Evolutionary conservation across 495 filamentous ascomycete species (phyloP).

Genomic region (Annulohypoxylon nitens): DNA sequence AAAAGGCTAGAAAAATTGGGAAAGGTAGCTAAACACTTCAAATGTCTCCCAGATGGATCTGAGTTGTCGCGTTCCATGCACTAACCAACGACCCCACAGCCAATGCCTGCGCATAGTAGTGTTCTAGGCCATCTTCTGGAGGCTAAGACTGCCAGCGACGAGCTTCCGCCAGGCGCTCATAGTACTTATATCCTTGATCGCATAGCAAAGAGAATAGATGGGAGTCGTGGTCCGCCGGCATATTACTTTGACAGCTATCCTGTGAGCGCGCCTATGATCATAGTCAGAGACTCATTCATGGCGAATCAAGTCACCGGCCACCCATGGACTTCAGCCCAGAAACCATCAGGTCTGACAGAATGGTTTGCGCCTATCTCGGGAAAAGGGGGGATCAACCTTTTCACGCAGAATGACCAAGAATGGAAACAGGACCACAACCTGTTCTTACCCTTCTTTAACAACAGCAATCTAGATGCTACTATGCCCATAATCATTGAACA

Average conservation of each 20-base stretch:
- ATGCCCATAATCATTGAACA: conserved; percentile 56
- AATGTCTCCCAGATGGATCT: neutral
- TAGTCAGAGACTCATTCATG: conserved; percentile 46
- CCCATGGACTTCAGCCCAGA: conserved; percentile 40
- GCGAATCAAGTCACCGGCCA: conserved; percentile 48
- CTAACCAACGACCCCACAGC: conserved; percentile 30
- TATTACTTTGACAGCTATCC: conserved; percentile 51
- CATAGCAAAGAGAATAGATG: conserved; percentile 36
- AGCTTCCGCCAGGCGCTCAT: conserved; percentile 42
- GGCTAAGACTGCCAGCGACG: conserved; percentile 46
- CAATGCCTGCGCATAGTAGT: conserved; percentile 45
- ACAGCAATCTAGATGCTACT: conserved; percentile 53
- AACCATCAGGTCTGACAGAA: conserved; percentile 35
- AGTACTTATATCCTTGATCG: conserved; percentile 42
- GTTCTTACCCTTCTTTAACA: conserved; percentile 59
- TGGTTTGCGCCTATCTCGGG: conserved; percentile 50
- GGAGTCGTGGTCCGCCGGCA: conserved; percentile 24
- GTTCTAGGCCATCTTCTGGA: conserved; percentile 49
- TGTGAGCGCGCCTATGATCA: conserved; percentile 39
- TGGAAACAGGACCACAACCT: conserved; percentile 57
- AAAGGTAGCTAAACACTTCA: conserved; percentile 33
- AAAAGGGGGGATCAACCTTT: conserved; percentile 47
- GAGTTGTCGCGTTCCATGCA: neutral
- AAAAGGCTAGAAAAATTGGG: conserved; percentile 39
- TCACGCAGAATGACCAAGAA: conserved; percentile 51